Evolutionary conservation across 192 early-diverging fungal genomes (phyloP), one percentile per base, ranked within the genome.

Genomic region (Globomyces pollinis-pini): DNA sequence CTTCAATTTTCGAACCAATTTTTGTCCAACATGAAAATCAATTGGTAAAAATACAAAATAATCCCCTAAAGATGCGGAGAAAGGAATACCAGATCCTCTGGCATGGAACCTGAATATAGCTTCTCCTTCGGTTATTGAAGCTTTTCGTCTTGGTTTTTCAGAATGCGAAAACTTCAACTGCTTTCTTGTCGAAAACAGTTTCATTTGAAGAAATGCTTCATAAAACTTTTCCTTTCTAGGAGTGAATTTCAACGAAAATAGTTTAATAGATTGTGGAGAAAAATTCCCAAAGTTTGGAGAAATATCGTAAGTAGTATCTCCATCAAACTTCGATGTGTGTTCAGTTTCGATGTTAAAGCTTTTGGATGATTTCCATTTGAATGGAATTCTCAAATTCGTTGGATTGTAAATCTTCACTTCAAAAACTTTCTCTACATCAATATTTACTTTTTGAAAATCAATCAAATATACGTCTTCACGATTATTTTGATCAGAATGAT

Each of bases 361-460:
- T 34, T 71, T 60, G 23, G 58, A 49, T 7, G 58, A 16, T 6
- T 23, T 50, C 77, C 77, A 79, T 9, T 41, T 23, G 49, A 67
- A 79, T 11, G 65, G 62, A 5, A 79, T 51, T 32, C 32, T 55
- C 26, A 79, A 43, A 2, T 50, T n/a, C 12, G 68, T 67, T 9
- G 38, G 18, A 41, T 79, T 79, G 18, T 36, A 34, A 15, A 79
- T 54, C 4, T 61, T 68, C 16, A 79, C 20, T 2, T 31, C 13
- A 41, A 55, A 63, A 9, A 43, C 34, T 9, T 69, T 71, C n/a
- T 43, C 44, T 5, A 68, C 66, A 1, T 33, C 39, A 8, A 67
- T 44, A 47, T 79, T 79, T 38, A 74, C 69, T 26, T 41, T 50
- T 34, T 62, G 64, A 47, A 75, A 75, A 20, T 65, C 36, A 12